phyloP scores from a whole-genome alignment of 164 flowering plant species.

The Tetracentron sinense region DNA sequence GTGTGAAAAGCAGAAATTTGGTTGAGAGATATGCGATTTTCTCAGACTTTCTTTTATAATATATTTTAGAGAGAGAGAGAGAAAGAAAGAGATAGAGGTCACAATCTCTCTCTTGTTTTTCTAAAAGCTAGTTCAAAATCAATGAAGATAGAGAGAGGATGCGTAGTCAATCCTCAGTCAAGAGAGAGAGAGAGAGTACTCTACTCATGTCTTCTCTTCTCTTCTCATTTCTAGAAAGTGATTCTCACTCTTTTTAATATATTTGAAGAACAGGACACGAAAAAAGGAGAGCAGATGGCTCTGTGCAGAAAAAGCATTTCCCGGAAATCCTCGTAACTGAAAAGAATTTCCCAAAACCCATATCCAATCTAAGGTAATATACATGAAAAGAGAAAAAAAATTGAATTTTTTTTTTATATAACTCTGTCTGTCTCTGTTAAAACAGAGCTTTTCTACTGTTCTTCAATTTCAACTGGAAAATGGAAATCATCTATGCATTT shows the following conservation, averaged over 20 bases:
- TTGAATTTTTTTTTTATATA: conserved; percentile 4
- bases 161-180: not conserved
- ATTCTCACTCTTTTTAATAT: too few species aligned
- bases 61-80: too few species aligned
- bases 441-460: not conserved
- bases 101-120: conserved; percentile 9
- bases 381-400: too few species aligned
- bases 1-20: conserved; percentile 59
- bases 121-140: conserved; percentile 1
- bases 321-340: conserved; percentile 47
- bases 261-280: conserved; percentile 14
- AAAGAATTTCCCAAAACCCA: conserved; percentile 19
- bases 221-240: not conserved
- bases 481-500: too few species aligned
- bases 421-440: conserved; percentile 3
- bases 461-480: too few species aligned
- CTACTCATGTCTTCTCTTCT: not conserved
- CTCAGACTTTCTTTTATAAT: not conserved
- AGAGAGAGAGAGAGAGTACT: not conserved
- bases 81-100: too few species aligned
- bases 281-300: conserved; percentile 26
- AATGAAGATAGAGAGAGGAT: conserved; percentile 5
- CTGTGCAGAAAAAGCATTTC: too few species aligned
- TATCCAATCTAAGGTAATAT: not conserved
- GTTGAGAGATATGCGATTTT: conserved; percentile 24